These are phyloP conservation scores for Solanum chacoense DNA, from an alignment of 305 asterid genomes.

Conservation along the genomic window DNA sequence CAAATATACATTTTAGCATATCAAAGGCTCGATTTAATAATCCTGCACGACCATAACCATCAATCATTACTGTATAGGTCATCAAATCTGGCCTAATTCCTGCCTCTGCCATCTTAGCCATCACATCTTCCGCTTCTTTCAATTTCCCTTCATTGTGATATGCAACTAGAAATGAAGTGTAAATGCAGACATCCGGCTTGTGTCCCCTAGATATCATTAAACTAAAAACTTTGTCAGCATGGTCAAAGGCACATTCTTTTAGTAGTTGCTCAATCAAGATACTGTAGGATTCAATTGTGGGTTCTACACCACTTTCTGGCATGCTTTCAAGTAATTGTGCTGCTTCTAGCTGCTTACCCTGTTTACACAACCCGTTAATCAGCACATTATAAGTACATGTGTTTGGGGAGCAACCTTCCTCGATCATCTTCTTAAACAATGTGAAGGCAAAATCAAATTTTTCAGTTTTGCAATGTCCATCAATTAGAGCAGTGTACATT, in stretches of 20 bases:
- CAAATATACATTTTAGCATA: conserved; percentile 45
- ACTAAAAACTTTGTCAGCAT: conserved; percentile 38
- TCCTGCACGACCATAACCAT: conserved; percentile 70
- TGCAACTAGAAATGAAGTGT: conserved; percentile 67
- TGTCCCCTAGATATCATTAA: conserved; percentile 41
- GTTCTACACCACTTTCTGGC: conserved; percentile 44
- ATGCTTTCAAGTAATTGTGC: conserved; percentile 35
- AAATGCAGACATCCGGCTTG: conserved; percentile 67
- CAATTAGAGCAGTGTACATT: conserved; percentile 51
- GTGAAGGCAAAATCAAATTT: conserved; percentile 37
- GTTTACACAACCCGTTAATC: conserved; percentile 57
- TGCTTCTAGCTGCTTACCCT: conserved; percentile 45
- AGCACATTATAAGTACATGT: conserved; percentile 50
- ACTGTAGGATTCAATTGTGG: conserved; percentile 45
- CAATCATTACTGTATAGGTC: conserved; percentile 60
- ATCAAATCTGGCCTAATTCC: conserved; percentile 53
- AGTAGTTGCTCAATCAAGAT: conserved; percentile 60
- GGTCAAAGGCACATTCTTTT: conserved; percentile 49
- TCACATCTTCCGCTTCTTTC: conserved; percentile 62
- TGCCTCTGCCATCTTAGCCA: conserved; percentile 45
- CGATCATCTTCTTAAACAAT: conserved; percentile 47
- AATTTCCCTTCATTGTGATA: conserved; percentile 67
- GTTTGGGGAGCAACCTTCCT: conserved; percentile 45
- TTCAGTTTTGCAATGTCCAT: conserved; percentile 46
- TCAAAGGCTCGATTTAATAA: conserved; percentile 37